Percentiles rank a stretch among this genome's conserved stretches.
These are phyloP conservation scores for Eucalyptus regnans DNA, from an alignment of 345 rosid genomes.

Conservation along the genomic window DNA sequence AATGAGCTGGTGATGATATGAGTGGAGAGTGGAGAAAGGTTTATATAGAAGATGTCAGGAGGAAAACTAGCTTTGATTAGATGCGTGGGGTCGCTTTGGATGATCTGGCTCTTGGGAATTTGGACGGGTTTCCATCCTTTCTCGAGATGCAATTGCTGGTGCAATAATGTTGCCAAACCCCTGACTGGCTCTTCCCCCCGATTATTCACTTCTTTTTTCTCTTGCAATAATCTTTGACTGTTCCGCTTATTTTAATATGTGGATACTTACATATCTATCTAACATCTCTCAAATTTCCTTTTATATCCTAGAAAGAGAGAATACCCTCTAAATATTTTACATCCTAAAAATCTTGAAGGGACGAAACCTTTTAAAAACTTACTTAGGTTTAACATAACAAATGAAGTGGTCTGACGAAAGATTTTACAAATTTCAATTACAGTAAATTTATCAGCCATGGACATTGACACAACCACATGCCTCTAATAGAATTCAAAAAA, in stretches of 20 bases:
- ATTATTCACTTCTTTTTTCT: background rate
- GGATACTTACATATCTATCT: too few species aligned
- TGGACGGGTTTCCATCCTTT: background rate
- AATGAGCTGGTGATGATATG: background rate
- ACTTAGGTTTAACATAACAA: background rate
- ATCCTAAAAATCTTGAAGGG: too few species aligned
- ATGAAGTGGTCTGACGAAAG: background rate
- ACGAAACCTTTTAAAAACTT: too few species aligned
- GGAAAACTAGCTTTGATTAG: background rate
- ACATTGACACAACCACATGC: background rate
- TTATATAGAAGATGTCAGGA: background rate
- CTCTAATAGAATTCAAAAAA: background rate
- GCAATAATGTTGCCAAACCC: background rate
- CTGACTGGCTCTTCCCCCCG: background rate
- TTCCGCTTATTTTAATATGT: too few species aligned
- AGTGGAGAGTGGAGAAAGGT: background rate
- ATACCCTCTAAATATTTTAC: too few species aligned
- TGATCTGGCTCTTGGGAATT: background rate
- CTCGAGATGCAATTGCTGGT: background rate
- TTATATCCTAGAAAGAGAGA: too few species aligned
- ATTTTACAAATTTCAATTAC: background rate
- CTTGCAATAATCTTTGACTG: background rate
- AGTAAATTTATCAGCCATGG: background rate
- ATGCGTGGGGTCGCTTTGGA: background rate
- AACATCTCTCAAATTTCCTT: too few species aligned